These are phyloP conservation scores for Opeltia flavorubescens DNA, from an alignment of 495 filamentous ascomycete genomes.

Conservation along the genomic window DNA sequence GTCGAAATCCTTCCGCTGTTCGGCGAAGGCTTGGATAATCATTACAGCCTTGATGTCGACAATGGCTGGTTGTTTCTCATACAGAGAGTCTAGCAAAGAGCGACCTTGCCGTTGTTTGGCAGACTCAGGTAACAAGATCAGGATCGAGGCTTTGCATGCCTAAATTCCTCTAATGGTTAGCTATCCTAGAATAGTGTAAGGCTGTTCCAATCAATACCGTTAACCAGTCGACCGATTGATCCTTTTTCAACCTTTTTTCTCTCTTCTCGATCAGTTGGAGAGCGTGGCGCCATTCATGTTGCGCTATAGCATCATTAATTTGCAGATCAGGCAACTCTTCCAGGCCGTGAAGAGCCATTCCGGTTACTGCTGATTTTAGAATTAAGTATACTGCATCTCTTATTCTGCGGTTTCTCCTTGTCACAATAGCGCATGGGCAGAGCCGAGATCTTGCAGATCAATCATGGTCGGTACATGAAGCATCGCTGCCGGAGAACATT, in stretches of 20 bases:
- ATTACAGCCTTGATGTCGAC: slow-evolving; percentile 31
- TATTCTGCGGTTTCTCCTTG: too few species aligned
- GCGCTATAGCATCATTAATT: not conserved
- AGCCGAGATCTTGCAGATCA: too few species aligned
- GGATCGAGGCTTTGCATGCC: slow-evolving; percentile 40
- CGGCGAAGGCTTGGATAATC: slow-evolving; percentile 31
- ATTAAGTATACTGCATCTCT: too few species aligned
- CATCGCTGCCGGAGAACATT: too few species aligned
- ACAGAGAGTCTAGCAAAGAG: slow-evolving; percentile 32
- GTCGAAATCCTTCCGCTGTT: slow-evolving; percentile 22
- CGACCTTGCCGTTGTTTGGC: slow-evolving; percentile 28
- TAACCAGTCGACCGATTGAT: not conserved
- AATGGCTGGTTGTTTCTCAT: slow-evolving; percentile 32
- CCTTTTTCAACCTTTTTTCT: not conserved
- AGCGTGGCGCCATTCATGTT: not conserved
- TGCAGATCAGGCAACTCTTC: not conserved
- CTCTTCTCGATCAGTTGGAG: not conserved
- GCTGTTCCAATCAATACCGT: not conserved
- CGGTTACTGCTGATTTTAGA: not conserved
- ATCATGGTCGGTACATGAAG: too few species aligned
- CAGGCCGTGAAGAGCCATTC: slow-evolving; percentile 2
- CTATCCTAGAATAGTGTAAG: not conserved
- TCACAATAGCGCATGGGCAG: too few species aligned
- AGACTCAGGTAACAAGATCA: slow-evolving; percentile 31
- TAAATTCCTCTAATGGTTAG: slow-evolving; percentile 9